phyloP scores from a whole-genome alignment of 1,139 yeast genomes.

The Tardiomyces digboiensis region DNA sequence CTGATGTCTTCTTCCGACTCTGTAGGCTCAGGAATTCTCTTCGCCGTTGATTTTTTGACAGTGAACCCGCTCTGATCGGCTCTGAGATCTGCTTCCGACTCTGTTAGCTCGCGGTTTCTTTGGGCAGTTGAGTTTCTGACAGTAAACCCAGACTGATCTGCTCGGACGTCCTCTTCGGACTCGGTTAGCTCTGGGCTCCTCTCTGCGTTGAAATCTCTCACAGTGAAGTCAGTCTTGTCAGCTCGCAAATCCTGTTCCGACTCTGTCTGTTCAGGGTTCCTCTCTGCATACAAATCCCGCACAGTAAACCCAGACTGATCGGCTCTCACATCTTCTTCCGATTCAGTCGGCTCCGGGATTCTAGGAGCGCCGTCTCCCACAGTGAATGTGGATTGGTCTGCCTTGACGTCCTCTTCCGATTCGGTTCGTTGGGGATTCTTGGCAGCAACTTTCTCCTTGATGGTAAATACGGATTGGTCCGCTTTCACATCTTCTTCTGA shows the following conservation, averaged over 20 bases:
- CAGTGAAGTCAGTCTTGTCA: neutral
- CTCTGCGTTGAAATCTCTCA: too few species aligned
- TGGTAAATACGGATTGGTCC: neutral
- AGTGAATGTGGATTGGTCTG: constrained; percentile 5
- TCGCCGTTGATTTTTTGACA: neutral
- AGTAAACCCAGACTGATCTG: neutral
- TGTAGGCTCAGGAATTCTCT: constrained; percentile 3
- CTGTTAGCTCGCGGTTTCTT: too few species aligned
- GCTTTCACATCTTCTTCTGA: neutral
- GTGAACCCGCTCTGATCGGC: neutral
- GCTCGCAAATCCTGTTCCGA: neutral
- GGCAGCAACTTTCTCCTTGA: constrained; percentile 1
- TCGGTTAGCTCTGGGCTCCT: neutral
- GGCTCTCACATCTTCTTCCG: constrained; percentile 11
- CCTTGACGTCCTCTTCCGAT: constrained; percentile 11
- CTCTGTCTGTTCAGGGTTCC: neutral
- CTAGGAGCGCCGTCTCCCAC: constrained; percentile 1
- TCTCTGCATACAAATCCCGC: neutral
- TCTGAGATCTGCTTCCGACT: neutral
- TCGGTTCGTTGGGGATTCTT: constrained; percentile 7
- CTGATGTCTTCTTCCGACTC: constrained; percentile 12
- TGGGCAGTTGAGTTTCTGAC: neutral
- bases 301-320: constrained; percentile 5
- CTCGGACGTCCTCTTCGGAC: neutral
- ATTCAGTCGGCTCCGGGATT: constrained; percentile 1